Evolutionary conservation across 768 basidiomycete genomes (phyloP).

Genomic region (Suillus lakei): DNA sequence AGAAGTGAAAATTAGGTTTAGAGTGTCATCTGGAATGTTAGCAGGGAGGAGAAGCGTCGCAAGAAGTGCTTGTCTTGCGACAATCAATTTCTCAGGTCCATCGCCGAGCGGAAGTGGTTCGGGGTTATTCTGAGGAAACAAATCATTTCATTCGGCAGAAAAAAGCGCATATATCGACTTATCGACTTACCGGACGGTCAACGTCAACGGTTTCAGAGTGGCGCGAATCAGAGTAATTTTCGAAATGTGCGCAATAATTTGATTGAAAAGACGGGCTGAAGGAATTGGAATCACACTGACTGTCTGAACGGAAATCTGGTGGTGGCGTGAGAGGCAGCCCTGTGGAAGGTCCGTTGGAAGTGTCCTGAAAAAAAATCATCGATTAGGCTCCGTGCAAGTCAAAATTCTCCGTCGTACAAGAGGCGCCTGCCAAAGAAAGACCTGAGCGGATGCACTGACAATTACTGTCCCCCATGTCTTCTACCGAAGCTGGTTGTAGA

Average conservation of each 20-base stretch:
- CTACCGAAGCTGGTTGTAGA: not conserved
- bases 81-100: conserved; percentile 46
- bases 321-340: not conserved
- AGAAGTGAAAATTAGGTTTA: conserved; percentile 73
- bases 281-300: not conserved
- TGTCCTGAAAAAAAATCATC: not conserved
- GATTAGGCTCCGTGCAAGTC: not conserved
- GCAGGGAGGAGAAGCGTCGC: conserved; percentile 65
- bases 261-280: conserved; percentile 1
- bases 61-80: conserved; percentile 59
- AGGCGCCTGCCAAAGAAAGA: not conserved
- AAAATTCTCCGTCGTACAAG: not conserved
- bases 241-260: not conserved
- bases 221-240: not conserved
- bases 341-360: not conserved
- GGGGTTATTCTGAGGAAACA: not conserved
- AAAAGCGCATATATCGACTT: conserved; percentile 22
- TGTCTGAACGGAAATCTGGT: not conserved
- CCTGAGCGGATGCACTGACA: not conserved
- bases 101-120: conserved; percentile 3
- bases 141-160: not conserved
- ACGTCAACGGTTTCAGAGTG: conserved; percentile 3
- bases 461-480: not conserved
- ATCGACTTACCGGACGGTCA: conserved; percentile 22
- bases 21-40: conserved; percentile 64